A percentile compares a stretch with the other conserved stretches of the same genome.
Conservation (phyloP, 345 rosid genomes). For the Eucalyptus curtisii region DNA sequence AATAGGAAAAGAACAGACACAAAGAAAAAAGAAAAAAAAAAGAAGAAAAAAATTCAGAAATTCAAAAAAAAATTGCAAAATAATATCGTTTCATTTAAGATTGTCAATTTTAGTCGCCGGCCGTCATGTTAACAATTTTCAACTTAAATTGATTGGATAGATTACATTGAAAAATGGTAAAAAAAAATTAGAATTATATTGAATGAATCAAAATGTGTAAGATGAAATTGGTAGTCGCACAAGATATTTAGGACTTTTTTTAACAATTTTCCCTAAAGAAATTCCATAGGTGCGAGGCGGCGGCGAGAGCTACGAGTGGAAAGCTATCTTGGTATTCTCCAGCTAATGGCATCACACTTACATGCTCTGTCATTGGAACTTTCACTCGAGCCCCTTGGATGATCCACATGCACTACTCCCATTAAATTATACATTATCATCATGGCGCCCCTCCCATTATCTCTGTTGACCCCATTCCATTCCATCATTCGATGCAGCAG, state of each 20-base stretch:
- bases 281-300: background rate
- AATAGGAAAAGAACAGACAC: background rate
- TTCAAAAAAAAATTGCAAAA: background rate
- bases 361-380: background rate
- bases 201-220: no score
- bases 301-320: background rate
- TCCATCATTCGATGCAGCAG: background rate
- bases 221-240: background rate
- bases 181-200: no score
- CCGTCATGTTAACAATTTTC: background rate
- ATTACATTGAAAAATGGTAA: background rate
- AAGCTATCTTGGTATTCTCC: background rate
- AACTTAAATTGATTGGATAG: background rate
- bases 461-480: background rate
- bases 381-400: background rate
- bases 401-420: background rate
- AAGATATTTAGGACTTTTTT: background rate
- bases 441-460: background rate
- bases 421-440: background rate
- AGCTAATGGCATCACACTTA: background rate
- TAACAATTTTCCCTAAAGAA: background rate
- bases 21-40: rapidly evolving
- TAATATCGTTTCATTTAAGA: background rate
- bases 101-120: rapidly evolving
- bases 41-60: background rate